Percentiles rank a stretch among this genome's conserved stretches.
phyloP scores from a whole-genome alignment of 2,329 filamentous ascomycete genomes.

The Cercospora brassicicola region DNA sequence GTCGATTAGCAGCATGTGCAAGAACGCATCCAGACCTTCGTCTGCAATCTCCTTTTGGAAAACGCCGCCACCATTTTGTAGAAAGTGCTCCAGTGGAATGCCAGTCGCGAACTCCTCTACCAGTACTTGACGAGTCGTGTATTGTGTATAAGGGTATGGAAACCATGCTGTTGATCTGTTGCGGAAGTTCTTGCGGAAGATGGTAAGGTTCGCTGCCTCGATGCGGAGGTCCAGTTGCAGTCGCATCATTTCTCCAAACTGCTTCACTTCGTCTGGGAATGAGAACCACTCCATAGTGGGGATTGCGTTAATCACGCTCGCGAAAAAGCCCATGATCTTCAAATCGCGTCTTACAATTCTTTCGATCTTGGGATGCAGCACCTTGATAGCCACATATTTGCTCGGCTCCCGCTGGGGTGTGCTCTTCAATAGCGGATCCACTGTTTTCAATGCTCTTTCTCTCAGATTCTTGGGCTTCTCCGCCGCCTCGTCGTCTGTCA shows the following conservation, averaged over 20 bases:
- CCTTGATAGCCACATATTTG: slow-evolving; percentile 91
- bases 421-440: slow-evolving; percentile 83
- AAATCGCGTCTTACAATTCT: slow-evolving; percentile 86
- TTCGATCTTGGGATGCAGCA: slow-evolving; percentile 89
- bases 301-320: slow-evolving; percentile 75
- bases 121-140: slow-evolving; percentile 86
- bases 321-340: slow-evolving; percentile 92
- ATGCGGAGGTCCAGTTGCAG: slow-evolving; percentile 95
- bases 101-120: slow-evolving; percentile 96
- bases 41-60: slow-evolving; percentile 94
- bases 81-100: slow-evolving; percentile 84
- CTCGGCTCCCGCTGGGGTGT: slow-evolving; percentile 83
- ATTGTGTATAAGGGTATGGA: slow-evolving; percentile 88
- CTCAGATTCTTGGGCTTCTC: slow-evolving; percentile 59
- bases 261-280: slow-evolving; percentile 85
- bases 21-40: slow-evolving; percentile 90
- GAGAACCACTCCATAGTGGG: slow-evolving; percentile 98
- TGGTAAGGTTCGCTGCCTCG: slow-evolving; percentile 83
- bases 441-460: slow-evolving; percentile 72
- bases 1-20: slow-evolving; percentile 94
- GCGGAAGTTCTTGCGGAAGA: slow-evolving; percentile 88
- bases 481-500: slow-evolving; percentile 59
- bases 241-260: slow-evolving; percentile 98
- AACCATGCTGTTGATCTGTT: slow-evolving; percentile 93
- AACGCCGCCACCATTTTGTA: slow-evolving; percentile 85